These are phyloP conservation scores for Setaria italica DNA, from an alignment of 202 grass and related monocot genomes.

Conservation along the genomic window DNA sequence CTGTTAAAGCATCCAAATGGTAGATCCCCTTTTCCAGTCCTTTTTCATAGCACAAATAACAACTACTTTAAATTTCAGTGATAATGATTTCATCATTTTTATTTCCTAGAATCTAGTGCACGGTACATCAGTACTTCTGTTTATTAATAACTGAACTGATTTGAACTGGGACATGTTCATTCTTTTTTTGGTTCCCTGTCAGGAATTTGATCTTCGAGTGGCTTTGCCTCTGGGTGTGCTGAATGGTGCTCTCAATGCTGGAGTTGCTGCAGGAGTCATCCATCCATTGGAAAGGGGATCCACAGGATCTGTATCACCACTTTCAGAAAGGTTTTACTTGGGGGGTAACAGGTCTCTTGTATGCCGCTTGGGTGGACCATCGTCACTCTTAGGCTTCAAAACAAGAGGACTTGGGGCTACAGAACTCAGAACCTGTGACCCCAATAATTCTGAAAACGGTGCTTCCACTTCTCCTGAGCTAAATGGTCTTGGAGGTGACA, in stretches of 20 bases:
- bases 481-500: conserved; percentile 59
- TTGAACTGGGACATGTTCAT: conserved; percentile 19
- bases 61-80: not conserved
- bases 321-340: conserved; percentile 78
- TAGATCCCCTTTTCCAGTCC: too few species aligned
- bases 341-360: conserved; percentile 68
- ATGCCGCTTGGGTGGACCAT: conserved; percentile 73
- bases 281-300: conserved; percentile 63
- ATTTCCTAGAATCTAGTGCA: conserved; percentile 30
- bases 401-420: conserved; percentile 59
- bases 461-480: conserved; percentile 45
- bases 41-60: not conserved
- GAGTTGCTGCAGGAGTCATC: conserved; percentile 73
- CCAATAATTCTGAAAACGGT: conserved; percentile 43
- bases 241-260: conserved; percentile 75
- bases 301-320: conserved; percentile 47
- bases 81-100: not conserved
- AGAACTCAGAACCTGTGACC: conserved; percentile 37
- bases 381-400: conserved; percentile 71
- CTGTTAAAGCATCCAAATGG: too few species aligned
- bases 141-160: conserved; percentile 18
- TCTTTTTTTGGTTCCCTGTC: conserved; percentile 31
- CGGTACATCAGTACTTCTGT: not conserved
- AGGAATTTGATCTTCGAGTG: conserved; percentile 89
- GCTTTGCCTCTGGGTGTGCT: conserved; percentile 75